phyloP scores from a whole-genome alignment of 2,329 filamentous ascomycete genomes.

The Celoporthe dispersa region DNA sequence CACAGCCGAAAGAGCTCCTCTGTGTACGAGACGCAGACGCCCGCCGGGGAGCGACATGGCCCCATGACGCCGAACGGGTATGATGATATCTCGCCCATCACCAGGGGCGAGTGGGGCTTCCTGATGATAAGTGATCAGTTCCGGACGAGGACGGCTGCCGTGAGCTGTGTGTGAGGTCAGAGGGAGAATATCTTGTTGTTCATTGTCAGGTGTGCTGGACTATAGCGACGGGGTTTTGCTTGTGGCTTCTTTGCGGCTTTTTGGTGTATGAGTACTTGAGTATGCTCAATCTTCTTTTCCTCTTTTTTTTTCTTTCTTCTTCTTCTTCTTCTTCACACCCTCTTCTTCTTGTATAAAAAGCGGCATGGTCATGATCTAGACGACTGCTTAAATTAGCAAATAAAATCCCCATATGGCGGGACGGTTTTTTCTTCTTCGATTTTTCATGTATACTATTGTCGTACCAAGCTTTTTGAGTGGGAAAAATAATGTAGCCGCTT shows the following conservation, averaged over 20 bases:
- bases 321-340: background rate
- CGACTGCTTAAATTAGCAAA: background rate
- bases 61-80: constrained; percentile 62
- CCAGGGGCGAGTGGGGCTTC: constrained; percentile 66
- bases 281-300: background rate
- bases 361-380: background rate
- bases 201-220: background rate
- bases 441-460: background rate
- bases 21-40: constrained; percentile 15
- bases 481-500: too few species aligned
- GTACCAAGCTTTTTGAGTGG: background rate
- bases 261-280: background rate
- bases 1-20: constrained; percentile 23
- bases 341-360: background rate
- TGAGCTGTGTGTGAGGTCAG: constrained; percentile 35
- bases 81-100: constrained; percentile 66
- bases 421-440: background rate
- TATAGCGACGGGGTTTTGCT: background rate
- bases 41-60: constrained; percentile 41
- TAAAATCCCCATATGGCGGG: background rate
- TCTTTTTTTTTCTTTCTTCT: too few species aligned
- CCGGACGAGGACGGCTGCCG: constrained; percentile 50
- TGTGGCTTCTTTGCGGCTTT: background rate
- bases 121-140: constrained; percentile 56
- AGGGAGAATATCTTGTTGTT: background rate